Base-by-base conservation (phyloP, 768 basidiomycete species). In the Fomitopsis pulvina region DNA sequence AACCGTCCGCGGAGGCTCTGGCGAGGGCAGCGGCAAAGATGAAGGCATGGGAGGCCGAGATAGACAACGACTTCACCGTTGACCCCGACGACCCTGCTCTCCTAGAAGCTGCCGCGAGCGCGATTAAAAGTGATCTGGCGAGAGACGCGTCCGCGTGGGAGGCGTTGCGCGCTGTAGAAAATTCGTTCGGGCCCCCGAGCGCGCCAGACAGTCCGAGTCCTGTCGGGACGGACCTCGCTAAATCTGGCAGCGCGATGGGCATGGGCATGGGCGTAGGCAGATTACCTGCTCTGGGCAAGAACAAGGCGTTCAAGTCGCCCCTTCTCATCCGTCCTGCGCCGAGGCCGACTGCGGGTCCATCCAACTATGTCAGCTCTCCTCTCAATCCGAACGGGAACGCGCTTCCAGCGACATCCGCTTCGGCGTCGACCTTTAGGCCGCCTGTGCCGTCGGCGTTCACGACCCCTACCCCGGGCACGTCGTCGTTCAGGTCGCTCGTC, bases 301-400 rank as follows among this genome's bases (percentile, higher is more conserved):
- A 52, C 37, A 61, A 57, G 44, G 55, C 57, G 2, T 65, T 65
- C 64, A 63, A 60, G 49, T 60, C 64, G 7, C 64, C 64, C 1
- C 26, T 65, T 24, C 20, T 60, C 26, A 30, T 12, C 24, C 29
- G 41, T 25, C 43, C 54, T 3, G 11, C 48, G 12, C n/a, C 45
- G 8, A 41, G 25, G 39, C 12, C 28, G 34, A 43, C 40, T 12
- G 27, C 32, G 28, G 43, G 27, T 4, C 22, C 45, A 2, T 27
- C 52, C 3, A 27, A 37, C 1, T 48, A 58, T 16, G 34, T 54
- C 4, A 42, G 27, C 20, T 64, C 60, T 5, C 59, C 59, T 1
- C 50, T 59, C n/a, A 65, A 60, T 40, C 57, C 60, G 0, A 21
- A 32, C 45, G 5, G 47, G 34, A 2, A 38, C 30, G n/a, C n/a